Percentiles rank a stretch among this genome's conserved stretches.
phyloP scores from a whole-genome alignment of 2,329 filamentous ascomycete species.

The Rutstroemia sp. region DNA sequence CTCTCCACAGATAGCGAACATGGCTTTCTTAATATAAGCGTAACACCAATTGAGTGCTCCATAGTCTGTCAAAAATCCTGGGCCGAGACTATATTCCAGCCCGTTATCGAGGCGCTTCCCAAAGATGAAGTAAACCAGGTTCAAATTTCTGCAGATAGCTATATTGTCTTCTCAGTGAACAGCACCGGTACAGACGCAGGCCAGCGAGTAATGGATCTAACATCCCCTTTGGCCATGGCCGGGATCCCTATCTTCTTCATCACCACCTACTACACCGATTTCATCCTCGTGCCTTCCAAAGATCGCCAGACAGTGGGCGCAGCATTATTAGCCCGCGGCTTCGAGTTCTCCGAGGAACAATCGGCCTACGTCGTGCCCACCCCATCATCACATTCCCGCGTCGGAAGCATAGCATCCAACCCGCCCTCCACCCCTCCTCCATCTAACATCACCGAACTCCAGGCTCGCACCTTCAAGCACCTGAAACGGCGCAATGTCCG shows the following conservation, averaged over 20 bases:
- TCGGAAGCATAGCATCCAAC: constrained; percentile 36
- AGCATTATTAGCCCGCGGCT: constrained; percentile 71
- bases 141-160: constrained; percentile 74
- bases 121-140: constrained; percentile 45
- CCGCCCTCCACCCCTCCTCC: constrained; percentile 67
- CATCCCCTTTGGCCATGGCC: constrained; percentile 81
- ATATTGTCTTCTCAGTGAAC: constrained; percentile 82
- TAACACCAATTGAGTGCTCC: constrained; percentile 89
- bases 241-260: constrained; percentile 98
- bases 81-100: constrained; percentile 67
- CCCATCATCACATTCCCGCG: constrained; percentile 26
- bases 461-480: constrained; percentile 74
- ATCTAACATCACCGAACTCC: constrained; percentile 69
- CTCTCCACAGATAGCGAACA: constrained; percentile 51
- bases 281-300: constrained; percentile 80
- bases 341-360: constrained; percentile 70
- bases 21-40: constrained; percentile 85
- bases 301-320: constrained; percentile 67
- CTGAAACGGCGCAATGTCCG: constrained; percentile 70
- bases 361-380: constrained; percentile 56
- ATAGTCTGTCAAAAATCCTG: constrained; percentile 77
- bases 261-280: constrained; percentile 96
- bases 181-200: constrained; percentile 87
- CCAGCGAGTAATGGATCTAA: constrained; percentile 84
- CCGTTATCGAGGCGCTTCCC: constrained; percentile 59